Evolutionary conservation across 2,329 filamentous ascomycete species (phyloP), one percentile per base, ranked within the genome.

Genomic region (Apiospora kogelbergensis): DNA sequence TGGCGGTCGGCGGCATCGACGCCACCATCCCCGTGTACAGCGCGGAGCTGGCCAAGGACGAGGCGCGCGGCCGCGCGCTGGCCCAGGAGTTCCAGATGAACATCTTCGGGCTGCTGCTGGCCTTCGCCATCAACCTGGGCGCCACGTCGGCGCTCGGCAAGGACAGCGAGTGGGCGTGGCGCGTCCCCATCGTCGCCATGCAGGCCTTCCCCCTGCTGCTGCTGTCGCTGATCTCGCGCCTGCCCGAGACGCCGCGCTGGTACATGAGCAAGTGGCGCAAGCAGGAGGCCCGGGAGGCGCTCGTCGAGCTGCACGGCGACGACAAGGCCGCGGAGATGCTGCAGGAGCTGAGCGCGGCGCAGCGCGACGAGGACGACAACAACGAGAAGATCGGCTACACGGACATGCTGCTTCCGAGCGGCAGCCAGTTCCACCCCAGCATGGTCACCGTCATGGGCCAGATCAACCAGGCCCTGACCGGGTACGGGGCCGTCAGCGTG

Each of bases 1-100:
- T 89, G 0, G 86, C 87, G 2, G 85, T 89, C 1, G 88, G 88
- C 26, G 88, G 88, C 1, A 86, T 90, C 44, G 88, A 90, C 74
- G 82, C 83, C 20, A 86, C 89, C 0, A 88, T 90, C 30, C 88
- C 88, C 0, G 85, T 89, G 1, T 90, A 90, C 77, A 85, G 82
- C 68, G 83, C 83, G 17, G 88, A 90, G 73, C 79, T 90, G 41
- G 81, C 83, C 2, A 83, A 83, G n/a, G 88, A 89, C 73, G 84
- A 84, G 65, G 82, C 85, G 2, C 79, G 88, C 60, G 88, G 88
- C 6, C 85, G 84, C 72, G 86, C 88, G 1, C 76, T 90, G 57
- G 87, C 87, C 1, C 86, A 90, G 73, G 88, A 90, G 72, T 90
- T 90, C 73, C 88, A 90, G 75, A 85, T 84, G 76, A 91, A 91